phyloP scores from a whole-genome alignment of 129 eudicot genomes.

The Ambrosia trifida region DNA sequence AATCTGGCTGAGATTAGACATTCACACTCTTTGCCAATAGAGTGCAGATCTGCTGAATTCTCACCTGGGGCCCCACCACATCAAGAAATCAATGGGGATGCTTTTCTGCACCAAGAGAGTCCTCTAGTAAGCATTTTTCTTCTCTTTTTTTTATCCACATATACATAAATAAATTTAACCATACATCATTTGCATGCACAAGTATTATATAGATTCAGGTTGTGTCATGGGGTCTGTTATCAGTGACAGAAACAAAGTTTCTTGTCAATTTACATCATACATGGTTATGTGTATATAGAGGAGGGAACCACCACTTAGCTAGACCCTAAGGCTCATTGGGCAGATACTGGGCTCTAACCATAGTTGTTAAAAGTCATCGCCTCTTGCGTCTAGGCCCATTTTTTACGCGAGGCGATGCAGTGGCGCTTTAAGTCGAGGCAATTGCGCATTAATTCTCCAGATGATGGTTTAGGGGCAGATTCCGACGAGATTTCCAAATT shows the following conservation, averaged over 20 bases:
- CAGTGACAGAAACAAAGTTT: too few species aligned
- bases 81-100: constrained; percentile 60
- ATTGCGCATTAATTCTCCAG: too few species aligned
- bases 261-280: background rate
- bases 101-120: constrained; percentile 60
- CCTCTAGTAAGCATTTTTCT: constrained; percentile 59
- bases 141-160: background rate
- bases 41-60: constrained; percentile 62
- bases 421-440: too few species aligned
- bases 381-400: too few species aligned
- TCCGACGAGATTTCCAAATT: too few species aligned
- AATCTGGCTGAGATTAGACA: constrained; percentile 62
- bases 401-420: too few species aligned
- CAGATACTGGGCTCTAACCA: too few species aligned
- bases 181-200: background rate
- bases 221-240: background rate
- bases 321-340: too few species aligned
- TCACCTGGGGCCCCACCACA: constrained; percentile 46
- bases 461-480: too few species aligned
- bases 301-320: too few species aligned
- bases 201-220: background rate
- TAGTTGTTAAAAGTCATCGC: too few species aligned
- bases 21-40: constrained; percentile 63
- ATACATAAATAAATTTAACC: background rate
- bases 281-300: background rate